Percentiles rank a stretch among this genome's conserved stretches.
phyloP scores from a whole-genome alignment of 345 rosid species.

The Microcos paniculata region DNA sequence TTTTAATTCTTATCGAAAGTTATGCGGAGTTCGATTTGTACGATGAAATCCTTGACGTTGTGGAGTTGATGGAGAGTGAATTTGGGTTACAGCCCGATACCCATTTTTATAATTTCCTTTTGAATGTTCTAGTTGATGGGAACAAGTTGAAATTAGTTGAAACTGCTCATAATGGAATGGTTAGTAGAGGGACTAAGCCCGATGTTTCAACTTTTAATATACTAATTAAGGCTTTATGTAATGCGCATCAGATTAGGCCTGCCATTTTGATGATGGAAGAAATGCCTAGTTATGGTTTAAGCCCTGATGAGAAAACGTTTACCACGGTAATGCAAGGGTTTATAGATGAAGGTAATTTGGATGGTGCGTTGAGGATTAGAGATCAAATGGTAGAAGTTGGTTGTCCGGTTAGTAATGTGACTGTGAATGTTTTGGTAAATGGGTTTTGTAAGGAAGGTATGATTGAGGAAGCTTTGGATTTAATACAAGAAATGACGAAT shows the following conservation, averaged over 20 bases:
- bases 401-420: slow-evolving; percentile 51
- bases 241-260: slow-evolving; percentile 82
- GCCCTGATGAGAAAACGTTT: slow-evolving; percentile 82
- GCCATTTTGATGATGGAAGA: slow-evolving; percentile 89
- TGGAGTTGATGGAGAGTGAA: slow-evolving; percentile 57
- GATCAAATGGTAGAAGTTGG: slow-evolving; percentile 62
- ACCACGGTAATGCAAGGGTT: slow-evolving; percentile 88
- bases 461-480: slow-evolving; percentile 66
- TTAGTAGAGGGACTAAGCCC: slow-evolving; percentile 55
- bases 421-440: slow-evolving; percentile 80
- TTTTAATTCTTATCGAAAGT: slow-evolving; percentile 56
- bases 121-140: slow-evolving; percentile 80
- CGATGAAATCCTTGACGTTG: slow-evolving; percentile 50
- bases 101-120: slow-evolving; percentile 62
- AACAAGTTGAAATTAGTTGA: slow-evolving; percentile 73
- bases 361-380: slow-evolving; percentile 69
- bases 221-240: slow-evolving; percentile 81
- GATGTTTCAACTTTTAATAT: slow-evolving; percentile 84
- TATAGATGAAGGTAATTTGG: slow-evolving; percentile 76
- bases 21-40: slow-evolving; percentile 59
- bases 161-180: slow-evolving; percentile 59
- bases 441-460: slow-evolving; percentile 82
- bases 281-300: slow-evolving; percentile 62
- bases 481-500: slow-evolving; percentile 59
- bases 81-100: slow-evolving; percentile 61